Evolutionary conservation across 495 filamentous ascomycete species (phyloP).

Genomic region (Cairneyella variabilis): DNA sequence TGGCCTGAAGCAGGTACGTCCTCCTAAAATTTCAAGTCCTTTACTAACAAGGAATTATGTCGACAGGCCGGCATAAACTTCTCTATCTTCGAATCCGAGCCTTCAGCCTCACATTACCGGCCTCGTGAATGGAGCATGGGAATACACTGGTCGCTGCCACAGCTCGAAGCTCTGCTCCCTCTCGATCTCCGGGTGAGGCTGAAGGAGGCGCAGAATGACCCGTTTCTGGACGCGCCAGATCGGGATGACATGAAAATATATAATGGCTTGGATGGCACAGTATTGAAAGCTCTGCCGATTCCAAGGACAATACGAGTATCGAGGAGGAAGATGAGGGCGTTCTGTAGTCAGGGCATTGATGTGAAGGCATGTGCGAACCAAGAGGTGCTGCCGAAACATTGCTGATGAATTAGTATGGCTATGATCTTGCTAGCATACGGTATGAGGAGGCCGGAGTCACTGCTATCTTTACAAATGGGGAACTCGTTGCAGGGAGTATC

Average conservation of each 20-base stretch:
- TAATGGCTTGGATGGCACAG: slow-evolving; percentile 7
- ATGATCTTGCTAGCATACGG: slow-evolving; percentile 6
- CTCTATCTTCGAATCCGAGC: slow-evolving; percentile 45
- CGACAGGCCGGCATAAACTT: slow-evolving; percentile 44
- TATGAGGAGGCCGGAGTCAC: slow-evolving; percentile 35
- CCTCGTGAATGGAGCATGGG: slow-evolving; percentile 53
- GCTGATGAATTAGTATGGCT: slow-evolving; percentile 13
- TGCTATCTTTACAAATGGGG: slow-evolving; percentile 66
- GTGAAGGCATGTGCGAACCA: slow-evolving; percentile 6
- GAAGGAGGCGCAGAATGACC: slow-evolving; percentile 16
- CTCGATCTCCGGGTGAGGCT: slow-evolving; percentile 1
- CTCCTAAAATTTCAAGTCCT: neutral
- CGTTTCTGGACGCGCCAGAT: slow-evolving; percentile 2
- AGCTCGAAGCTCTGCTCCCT: slow-evolving; percentile 14
- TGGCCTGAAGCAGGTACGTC: slow-evolving; percentile 39
- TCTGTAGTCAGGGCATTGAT: slow-evolving; percentile 13
- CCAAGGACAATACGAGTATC: slow-evolving; percentile 12
- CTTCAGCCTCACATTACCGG: slow-evolving; percentile 24
- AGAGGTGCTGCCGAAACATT: neutral
- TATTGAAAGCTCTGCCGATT: slow-evolving; percentile 12
- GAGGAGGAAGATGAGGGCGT: slow-evolving; percentile 10
- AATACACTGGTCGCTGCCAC: slow-evolving; percentile 43
- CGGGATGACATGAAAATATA: slow-evolving; percentile 9
- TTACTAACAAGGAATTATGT: slow-evolving; percentile 1
- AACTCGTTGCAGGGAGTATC: slow-evolving; percentile 40